A percentile compares a stretch with the other conserved stretches of the same genome.
Conservation (phyloP, 441 rosid species). For the Iberis amara region DNA sequence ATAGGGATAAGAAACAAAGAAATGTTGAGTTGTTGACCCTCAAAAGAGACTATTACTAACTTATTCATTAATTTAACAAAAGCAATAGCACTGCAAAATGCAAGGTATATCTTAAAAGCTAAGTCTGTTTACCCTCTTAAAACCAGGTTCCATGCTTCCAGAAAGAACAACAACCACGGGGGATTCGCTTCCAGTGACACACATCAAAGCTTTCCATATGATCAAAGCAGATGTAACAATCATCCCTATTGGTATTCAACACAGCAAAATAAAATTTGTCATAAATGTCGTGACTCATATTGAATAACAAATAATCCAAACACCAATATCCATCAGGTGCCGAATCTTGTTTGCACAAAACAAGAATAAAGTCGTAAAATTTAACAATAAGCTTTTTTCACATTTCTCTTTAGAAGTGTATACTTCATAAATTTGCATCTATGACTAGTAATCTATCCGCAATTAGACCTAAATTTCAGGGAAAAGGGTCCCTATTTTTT, state of each 20-base stretch:
- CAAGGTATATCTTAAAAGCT: background rate
- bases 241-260: conserved; percentile 45
- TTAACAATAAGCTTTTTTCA: background rate
- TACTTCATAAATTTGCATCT: too few relatives aligned
- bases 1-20: background rate
- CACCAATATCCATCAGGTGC: background rate
- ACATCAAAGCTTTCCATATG: conserved; percentile 94
- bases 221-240: conserved; percentile 85
- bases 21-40: too few relatives aligned
- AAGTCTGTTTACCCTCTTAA: conserved; percentile 61
- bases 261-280: background rate
- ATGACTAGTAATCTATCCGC: too few relatives aligned
- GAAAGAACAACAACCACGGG: conserved; percentile 94
- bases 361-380: background rate
- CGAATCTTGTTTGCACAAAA: conserved; percentile 3
- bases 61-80: too few relatives aligned
- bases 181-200: conserved; percentile 82
- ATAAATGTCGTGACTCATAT: too few relatives aligned
- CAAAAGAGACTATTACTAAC: too few relatives aligned
- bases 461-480: background rate
- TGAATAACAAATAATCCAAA: conserved; percentile 9
- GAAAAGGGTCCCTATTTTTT: background rate
- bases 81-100: background rate
- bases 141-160: conserved; percentile 98
- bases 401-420: too few relatives aligned